These are phyloP conservation scores for Penicillium macrosclerotiorum DNA, from an alignment of 495 filamentous ascomycete species.

Conservation along the genomic window DNA sequence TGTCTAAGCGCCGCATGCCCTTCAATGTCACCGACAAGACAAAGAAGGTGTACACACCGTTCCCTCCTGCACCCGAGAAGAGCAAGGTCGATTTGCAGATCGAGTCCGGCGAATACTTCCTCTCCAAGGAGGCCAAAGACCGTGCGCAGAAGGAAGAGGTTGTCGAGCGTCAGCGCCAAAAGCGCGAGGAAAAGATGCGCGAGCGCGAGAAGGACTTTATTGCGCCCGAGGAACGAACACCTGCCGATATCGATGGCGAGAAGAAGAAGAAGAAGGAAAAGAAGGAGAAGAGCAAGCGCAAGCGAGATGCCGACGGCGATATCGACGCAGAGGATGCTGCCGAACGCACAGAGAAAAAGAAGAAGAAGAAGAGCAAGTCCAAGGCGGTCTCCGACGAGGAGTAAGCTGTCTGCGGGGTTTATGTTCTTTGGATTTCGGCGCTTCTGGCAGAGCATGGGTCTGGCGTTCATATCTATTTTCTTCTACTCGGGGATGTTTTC, in stretches of 20 bases:
- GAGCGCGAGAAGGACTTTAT: conserved; percentile 82
- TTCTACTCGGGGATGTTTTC: conserved; percentile 8
- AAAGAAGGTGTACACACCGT: conserved; percentile 91
- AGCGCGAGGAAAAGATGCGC: conserved; percentile 85
- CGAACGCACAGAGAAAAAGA: conserved; percentile 45
- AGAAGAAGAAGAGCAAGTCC: conserved; percentile 49
- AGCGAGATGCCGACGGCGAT: conserved; percentile 40
- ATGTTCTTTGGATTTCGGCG: conserved; percentile 27
- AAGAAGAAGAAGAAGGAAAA: conserved; percentile 55
- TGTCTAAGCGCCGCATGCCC: conserved; percentile 79
- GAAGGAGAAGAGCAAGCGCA: conserved; percentile 42
- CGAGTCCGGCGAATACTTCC: conserved; percentile 96
- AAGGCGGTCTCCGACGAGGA: conserved; percentile 37
- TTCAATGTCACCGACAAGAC: conserved; percentile 87
- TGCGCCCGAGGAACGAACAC: conserved; percentile 70
- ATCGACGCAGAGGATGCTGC: conserved; percentile 31
- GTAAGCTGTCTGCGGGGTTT: conserved; percentile 20
- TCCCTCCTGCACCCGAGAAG: conserved; percentile 74
- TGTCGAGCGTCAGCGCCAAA: conserved; percentile 75
- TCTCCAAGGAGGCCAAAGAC: conserved; percentile 88
- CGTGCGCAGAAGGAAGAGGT: conserved; percentile 73
- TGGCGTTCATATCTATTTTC: conserved; percentile 27
- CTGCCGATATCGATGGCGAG: conserved; percentile 47
- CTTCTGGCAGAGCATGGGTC: conserved; percentile 35
- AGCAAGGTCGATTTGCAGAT: conserved; percentile 98